phyloP scores from a whole-genome alignment of 78 protist genomes.

The Planoprotostelium fungivorum region DNA sequence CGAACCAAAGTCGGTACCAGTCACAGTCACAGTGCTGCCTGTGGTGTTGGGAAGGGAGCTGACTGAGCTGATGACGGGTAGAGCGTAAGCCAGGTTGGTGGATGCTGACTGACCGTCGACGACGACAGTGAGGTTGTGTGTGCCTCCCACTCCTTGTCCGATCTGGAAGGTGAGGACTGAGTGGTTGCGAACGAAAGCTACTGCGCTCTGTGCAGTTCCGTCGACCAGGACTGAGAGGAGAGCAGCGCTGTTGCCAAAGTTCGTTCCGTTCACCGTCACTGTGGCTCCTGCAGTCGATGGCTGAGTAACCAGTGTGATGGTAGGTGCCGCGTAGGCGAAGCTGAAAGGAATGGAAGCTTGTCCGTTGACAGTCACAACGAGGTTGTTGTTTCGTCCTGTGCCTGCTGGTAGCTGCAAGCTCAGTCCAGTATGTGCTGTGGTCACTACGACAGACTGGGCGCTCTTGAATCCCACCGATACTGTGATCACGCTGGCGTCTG shows the following conservation, averaged over 20 bases:
- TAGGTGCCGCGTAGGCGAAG: neutral
- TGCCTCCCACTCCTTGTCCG: neutral
- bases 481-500: slow-evolving; percentile 1
- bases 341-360: neutral
- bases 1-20: neutral
- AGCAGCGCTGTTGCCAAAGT: neutral
- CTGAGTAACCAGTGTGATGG: no score
- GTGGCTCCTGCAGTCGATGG: no score
- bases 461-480: no score
- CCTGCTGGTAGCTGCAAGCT: no score
- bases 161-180: neutral
- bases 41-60: neutral
- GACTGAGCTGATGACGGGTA: neutral
- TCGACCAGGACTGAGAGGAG: neutral
- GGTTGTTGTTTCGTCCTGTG: no score
- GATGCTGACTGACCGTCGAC: neutral
- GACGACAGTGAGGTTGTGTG: neutral
- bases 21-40: neutral
- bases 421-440: no score
- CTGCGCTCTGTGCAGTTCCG: neutral
- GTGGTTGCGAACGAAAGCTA: neutral
- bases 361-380: neutral
- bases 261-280: neutral
- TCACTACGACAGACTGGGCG: no score
- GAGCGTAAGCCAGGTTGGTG: neutral